Percentiles rank a stretch among this genome's conserved stretches.
These are phyloP conservation scores for Heritiera littoralis DNA, from an alignment of 345 rosid genomes.

Conservation along the genomic window DNA sequence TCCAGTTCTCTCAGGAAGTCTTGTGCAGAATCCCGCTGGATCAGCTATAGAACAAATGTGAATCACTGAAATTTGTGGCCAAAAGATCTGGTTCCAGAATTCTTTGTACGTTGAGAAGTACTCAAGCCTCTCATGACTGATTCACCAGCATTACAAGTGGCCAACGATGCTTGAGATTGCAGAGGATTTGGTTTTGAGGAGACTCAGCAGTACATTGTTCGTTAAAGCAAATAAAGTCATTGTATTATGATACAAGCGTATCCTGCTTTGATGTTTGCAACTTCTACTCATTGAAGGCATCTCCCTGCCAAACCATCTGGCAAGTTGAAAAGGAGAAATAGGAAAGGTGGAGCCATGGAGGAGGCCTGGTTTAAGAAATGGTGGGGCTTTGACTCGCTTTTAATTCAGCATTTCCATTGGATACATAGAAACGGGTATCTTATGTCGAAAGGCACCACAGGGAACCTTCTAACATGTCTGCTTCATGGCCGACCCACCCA, in stretches of 20 bases:
- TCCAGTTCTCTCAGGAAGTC: not conserved
- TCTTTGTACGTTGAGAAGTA: not conserved
- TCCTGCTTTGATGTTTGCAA: slow-evolving; percentile 8
- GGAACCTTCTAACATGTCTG: slow-evolving; percentile 25
- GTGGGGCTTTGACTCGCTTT: slow-evolving; percentile 21
- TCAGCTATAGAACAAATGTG: not conserved
- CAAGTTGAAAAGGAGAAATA: slow-evolving; percentile 9
- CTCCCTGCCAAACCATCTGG: slow-evolving; percentile 15
- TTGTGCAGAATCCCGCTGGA: not conserved
- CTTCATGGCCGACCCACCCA: slow-evolving; percentile 22
- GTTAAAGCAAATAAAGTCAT: not conserved
- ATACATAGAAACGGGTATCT: slow-evolving; percentile 13
- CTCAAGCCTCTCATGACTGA: not conserved
- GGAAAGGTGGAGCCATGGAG: not conserved
- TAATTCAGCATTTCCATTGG: slow-evolving; percentile 4
- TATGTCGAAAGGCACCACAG: slow-evolving; percentile 24
- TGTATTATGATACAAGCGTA: not conserved
- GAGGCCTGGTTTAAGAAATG: not conserved
- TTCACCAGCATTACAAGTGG: slow-evolving; percentile 4
- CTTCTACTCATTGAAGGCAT: slow-evolving; percentile 15
- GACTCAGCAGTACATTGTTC: not conserved
- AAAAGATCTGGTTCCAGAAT: not conserved
- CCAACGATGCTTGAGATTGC: not conserved
- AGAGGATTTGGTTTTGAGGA: slow-evolving; percentile 2
- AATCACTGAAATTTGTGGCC: not conserved